Conservation (phyloP, 352 stramenopile genomes). For the Phytopythium cucurbitacearum region DNA sequence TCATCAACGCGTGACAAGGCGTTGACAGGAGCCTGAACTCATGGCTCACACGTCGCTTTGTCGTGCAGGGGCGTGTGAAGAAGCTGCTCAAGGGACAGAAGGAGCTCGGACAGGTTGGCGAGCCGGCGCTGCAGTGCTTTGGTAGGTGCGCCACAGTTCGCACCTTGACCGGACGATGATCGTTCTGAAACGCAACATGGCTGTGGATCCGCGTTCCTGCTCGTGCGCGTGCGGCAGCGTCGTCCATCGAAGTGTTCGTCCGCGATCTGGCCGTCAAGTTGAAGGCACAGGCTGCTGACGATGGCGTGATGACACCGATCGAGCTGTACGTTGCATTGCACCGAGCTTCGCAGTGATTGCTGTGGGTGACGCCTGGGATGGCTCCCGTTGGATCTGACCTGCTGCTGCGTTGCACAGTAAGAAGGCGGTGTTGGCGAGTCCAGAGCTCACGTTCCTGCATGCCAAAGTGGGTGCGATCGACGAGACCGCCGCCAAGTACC, state of each 20-base stretch:
- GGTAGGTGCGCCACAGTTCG: conserved; percentile 15
- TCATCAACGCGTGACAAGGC: no score
- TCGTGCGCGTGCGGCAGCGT: conserved; percentile 22
- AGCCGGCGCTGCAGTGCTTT: conserved; percentile 40
- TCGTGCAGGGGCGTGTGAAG: conserved; percentile 53
- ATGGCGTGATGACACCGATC: conserved; percentile 39
- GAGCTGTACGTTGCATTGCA: conserved; percentile 38
- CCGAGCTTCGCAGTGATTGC: neutral
- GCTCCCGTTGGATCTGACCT: conserved; percentile 2
- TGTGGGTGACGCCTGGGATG: conserved; percentile 1
- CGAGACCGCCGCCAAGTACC: conserved; percentile 57
- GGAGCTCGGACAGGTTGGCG: conserved; percentile 67
- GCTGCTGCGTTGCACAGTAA: conserved; percentile 29
- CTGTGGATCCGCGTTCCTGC: neutral
- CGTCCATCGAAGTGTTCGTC: conserved; percentile 55
- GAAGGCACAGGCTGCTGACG: conserved; percentile 15
- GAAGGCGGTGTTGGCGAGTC: conserved; percentile 34
- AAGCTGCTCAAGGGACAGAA: conserved; percentile 57
- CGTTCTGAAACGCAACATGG: neutral
- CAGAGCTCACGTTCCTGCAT: conserved; percentile 48
- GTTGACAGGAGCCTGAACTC: neutral
- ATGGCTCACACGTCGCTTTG: neutral
- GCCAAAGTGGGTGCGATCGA: conserved; percentile 50
- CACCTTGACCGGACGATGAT: no score
- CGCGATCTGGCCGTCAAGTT: conserved; percentile 49